phyloP scores from a whole-genome alignment of 768 basidiomycete species.

The Leccinum ochraceum region DNA sequence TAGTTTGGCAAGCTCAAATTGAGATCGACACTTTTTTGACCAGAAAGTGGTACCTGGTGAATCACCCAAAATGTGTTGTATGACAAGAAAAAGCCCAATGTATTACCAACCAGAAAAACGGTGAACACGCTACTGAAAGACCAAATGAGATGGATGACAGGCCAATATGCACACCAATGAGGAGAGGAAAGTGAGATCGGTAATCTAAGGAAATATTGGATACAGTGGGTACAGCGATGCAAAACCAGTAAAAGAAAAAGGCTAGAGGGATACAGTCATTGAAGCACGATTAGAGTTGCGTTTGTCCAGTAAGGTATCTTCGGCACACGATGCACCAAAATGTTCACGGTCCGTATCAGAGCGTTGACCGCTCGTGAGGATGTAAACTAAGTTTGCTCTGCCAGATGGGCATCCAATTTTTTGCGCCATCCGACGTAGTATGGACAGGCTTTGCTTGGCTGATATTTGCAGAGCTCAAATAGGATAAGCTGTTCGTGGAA shows the following conservation, averaged over 20 bases:
- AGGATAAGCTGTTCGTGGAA: conserved; percentile 79
- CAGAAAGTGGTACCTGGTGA: not conserved
- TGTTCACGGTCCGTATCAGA: conserved; percentile 11
- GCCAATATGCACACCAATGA: conserved; percentile 1
- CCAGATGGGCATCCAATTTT: conserved; percentile 51
- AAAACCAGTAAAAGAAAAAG: conserved; percentile 13
- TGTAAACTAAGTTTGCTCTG: conserved; percentile 24
- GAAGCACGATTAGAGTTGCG: conserved; percentile 17
- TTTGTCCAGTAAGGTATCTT: conserved; percentile 21
- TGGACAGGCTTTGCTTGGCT: conserved; percentile 57
- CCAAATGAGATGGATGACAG: conserved; percentile 9
- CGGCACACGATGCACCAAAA: conserved; percentile 8
- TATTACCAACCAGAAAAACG: conserved; percentile 5
- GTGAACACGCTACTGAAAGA: conserved; percentile 3
- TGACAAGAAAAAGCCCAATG: conserved; percentile 1
- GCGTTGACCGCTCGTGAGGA: conserved; percentile 9
- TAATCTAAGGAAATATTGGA: conserved; percentile 9
- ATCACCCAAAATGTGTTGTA: not conserved
- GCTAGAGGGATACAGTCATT: conserved; percentile 14
- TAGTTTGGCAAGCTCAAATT: not conserved
- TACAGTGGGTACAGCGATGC: conserved; percentile 4
- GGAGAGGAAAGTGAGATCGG: not conserved
- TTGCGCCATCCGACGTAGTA: conserved; percentile 69
- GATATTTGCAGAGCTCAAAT: conserved; percentile 72
- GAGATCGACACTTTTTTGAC: conserved; percentile 9